A percentile compares a stretch with the other conserved stretches of the same genome.
phyloP scores from a whole-genome alignment of 2,329 filamentous ascomycete species.

The Colletotrichum plurivorum region DNA sequence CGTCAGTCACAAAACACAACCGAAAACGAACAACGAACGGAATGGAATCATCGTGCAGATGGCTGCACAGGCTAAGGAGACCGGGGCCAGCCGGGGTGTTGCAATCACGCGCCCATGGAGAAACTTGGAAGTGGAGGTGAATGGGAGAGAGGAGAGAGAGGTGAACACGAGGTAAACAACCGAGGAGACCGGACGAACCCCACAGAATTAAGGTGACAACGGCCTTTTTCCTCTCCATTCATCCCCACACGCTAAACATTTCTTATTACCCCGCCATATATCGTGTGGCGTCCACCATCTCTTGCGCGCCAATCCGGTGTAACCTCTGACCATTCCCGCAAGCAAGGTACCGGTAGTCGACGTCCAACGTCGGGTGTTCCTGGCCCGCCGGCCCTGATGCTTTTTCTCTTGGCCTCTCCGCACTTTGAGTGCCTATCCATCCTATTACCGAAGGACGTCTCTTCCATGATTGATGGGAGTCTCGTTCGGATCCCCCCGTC shows the following conservation, averaged over 20 bases:
- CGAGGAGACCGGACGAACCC: constrained; percentile 17
- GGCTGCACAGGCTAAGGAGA: not conserved
- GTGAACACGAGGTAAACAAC: constrained; percentile 6
- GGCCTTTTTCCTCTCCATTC: not conserved
- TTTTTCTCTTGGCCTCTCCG: constrained; percentile 30
- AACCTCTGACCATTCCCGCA: not conserved
- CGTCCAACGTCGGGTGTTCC: constrained; percentile 16
- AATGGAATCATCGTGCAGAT: not conserved
- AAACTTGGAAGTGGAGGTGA: constrained; percentile 22
- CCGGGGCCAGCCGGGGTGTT: not conserved
- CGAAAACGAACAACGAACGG: not conserved
- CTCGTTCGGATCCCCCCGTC: not conserved
- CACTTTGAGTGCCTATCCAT: not conserved
- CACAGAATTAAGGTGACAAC: constrained; percentile 29
- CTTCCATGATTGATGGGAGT: not conserved
- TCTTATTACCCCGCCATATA: constrained; percentile 22
- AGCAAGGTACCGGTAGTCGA: constrained; percentile 28
- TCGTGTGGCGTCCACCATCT: not conserved
- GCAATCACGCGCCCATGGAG: constrained; percentile 19
- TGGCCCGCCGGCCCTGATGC: not conserved
- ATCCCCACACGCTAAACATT: too few species aligned
- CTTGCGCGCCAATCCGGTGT: constrained; percentile 34
- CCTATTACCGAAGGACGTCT: not conserved
- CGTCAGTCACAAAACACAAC: not conserved
- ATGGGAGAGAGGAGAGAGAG: not conserved